Evolutionary conservation across 2,329 filamentous ascomycete genomes (phyloP), one percentile per base, ranked within the genome.

Genomic region (Stylonectria norvegica): DNA sequence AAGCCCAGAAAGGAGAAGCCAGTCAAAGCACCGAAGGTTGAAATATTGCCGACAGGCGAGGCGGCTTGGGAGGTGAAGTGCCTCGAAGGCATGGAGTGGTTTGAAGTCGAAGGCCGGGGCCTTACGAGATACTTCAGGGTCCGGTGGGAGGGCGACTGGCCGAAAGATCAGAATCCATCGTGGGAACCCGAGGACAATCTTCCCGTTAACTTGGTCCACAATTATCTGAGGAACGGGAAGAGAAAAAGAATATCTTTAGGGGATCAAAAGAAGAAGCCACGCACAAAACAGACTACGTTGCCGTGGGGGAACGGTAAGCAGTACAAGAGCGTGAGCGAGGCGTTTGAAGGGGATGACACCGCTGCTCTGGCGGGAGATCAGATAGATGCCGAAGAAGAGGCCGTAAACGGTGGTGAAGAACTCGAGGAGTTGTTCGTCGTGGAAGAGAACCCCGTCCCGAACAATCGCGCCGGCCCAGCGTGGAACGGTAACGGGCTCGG

Each of bases 101-200:
- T 65, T 28, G 57, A 70, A 4, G 61, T 66, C 1, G 59, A 65
- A 10, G 65, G 65, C 4, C 54, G 50, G 2, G 59, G 59, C 7
- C 34, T 52, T 0, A 60, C 69, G 2, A 69, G 70, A 4, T 68
- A 66, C 42, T 81, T 75, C 55, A 63, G 70, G 20, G 75, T 81
- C 1, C 68, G 71, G 5, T 81, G 77, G 77, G 70, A 69, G 31
- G 77, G 77, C 6, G 59, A 76, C 42, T 81, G 77, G 77, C 74
- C 76, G 0, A 59, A 66, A 0, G 71, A 70, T 7, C 68, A 79
- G 52, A 79, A 81, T 39, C 73, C 75, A 0, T 74, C 76, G 0
- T 81, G 77, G 77, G 77, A 81, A 50, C 76, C 76, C 0, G 69
- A 72, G 46, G 66, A 67, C 4, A 76, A 79, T 37, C 67, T 81